Base-by-base conservation (phyloP, 352 stramenopile genomes). In the Elongisporangium prolatum region DNA sequence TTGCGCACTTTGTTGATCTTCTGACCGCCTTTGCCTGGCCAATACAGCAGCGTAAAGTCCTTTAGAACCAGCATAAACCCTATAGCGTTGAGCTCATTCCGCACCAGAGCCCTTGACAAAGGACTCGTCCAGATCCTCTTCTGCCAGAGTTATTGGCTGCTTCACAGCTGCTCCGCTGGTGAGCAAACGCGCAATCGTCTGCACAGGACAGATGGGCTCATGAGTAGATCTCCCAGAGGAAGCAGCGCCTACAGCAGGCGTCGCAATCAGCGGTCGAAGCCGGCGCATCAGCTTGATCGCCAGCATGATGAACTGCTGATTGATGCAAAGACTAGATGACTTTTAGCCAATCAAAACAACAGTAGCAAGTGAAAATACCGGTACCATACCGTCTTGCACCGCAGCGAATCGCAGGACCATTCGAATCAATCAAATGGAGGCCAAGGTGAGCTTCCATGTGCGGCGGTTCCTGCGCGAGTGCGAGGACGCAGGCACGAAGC, bases 1-100 rank as follows among this genome's bases (percentile, higher is more conserved):
- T 94, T 96, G 57, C 84, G 77, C 59, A 95, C 85, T 59, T 96
- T 97, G 75, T 97, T 97, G 64, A 97, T 95, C 72, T 95, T 96
- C 68, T 97, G 88, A 0, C 88, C 88, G 47, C 88, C 88, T 54
- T 93, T 93, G 38, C 88, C 78, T 84, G 53, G 17, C 22, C 11
- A 44, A 40, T n/a, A 13, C 56, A 55, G 48, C 17, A 56, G 20
- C 6, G 16, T n/a, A n/a, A n/a, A n/a, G 14, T 16, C 13, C 50
- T n/a, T 21, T 11, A 24, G 48, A 8, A 22, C 14, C 37, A 51
- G 50, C 28, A 58, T 22, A 40, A 10, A 13, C 11, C 21, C 47
- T 16, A 60, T n/a, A 53, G 51, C 3, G 10, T 50, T 4, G 17
- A 54, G 47, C 8, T 0, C 21, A 25, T 9, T 5, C 66, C 67